Evolutionary conservation across 192 early-diverging fungal genomes (phyloP).

Genomic region (Phlyctochytrium arcticum): DNA sequence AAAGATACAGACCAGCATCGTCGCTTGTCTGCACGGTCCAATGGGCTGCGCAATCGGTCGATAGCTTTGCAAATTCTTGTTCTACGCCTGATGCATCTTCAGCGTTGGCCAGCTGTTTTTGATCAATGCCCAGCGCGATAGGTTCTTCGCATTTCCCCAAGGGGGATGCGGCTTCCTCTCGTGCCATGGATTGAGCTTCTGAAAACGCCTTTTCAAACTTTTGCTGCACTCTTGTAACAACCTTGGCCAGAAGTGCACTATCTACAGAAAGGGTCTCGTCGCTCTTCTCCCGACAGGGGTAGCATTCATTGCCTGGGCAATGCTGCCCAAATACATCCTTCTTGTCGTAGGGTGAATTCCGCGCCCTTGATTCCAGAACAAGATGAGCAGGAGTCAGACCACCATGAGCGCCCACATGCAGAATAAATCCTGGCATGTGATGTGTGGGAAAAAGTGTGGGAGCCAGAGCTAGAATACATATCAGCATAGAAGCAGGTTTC

Average conservation of each 20-base stretch:
- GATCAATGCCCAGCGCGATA: not conserved
- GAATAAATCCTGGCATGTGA: not conserved
- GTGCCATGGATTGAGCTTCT: too few species aligned
- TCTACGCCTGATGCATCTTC: not conserved
- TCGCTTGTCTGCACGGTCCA: not conserved
- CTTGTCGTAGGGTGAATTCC: not conserved
- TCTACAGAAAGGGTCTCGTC: not conserved
- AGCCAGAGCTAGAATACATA: not conserved
- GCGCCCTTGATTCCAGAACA: not conserved
- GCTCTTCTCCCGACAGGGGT: not conserved
- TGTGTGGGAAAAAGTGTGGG: not conserved
- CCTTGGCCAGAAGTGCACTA: not conserved
- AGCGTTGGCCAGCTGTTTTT: not conserved
- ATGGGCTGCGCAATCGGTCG: too few species aligned
- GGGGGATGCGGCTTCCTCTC: too few species aligned
- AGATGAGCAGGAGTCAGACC: not conserved
- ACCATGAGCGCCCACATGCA: not conserved
- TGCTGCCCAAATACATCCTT: not conserved
- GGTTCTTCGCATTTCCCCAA: not conserved
- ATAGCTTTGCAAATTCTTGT: too few species aligned
- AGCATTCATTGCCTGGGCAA: not conserved
- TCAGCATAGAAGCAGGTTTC: not conserved
- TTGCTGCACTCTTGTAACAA: not conserved
- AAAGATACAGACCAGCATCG: not conserved
- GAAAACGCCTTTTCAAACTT: not conserved